A percentile compares a stretch with the other conserved stretches of the same genome.
Conservation (phyloP, 1,284 basidiomycete species). For the Pascua guehoae region DNA sequence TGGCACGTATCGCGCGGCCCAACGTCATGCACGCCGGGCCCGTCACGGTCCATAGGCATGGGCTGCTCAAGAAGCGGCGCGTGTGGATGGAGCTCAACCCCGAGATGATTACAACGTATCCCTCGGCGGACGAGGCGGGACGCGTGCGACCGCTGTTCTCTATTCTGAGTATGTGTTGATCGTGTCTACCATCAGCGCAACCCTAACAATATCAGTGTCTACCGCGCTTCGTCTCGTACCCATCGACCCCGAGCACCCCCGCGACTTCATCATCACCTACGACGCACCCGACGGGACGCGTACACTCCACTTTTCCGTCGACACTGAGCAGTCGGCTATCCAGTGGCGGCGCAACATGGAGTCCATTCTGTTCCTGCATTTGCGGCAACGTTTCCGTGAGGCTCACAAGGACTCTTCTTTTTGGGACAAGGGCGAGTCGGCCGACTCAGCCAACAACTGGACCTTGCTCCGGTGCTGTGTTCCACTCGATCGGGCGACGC, state of each 20-base stretch:
- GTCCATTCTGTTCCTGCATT: conserved; percentile 47
- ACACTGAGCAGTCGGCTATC: conserved; percentile 57
- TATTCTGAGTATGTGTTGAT: conserved; percentile 54
- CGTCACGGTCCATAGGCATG: conserved; percentile 53
- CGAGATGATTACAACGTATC: conserved; percentile 62
- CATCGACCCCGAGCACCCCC: conserved; percentile 53
- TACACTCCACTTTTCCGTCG: conserved; percentile 54
- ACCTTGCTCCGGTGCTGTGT: conserved; percentile 58
- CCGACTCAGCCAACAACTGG: conserved; percentile 41
- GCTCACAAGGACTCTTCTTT: conserved; percentile 2
- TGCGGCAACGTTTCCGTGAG: conserved; percentile 27
- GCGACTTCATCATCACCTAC: conserved; percentile 51
- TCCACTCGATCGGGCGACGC: conserved; percentile 55
- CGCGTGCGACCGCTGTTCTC: conserved; percentile 57
- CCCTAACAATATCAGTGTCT: conserved; percentile 14
- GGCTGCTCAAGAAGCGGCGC: conserved; percentile 53
- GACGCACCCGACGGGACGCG: conserved; percentile 36
- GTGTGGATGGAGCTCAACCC: conserved; percentile 62
- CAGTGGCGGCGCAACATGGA: conserved; percentile 61
- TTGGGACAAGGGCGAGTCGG: neutral
- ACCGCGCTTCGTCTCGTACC: conserved; percentile 51
- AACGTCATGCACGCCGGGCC: conserved; percentile 57
- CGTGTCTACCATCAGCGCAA: neutral
- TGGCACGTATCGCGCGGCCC: conserved; percentile 10
- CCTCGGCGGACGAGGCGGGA: conserved; percentile 58